Evolutionary conservation across 345 rosid genomes (phyloP).

Genomic region (Hypericum androsaemum): DNA sequence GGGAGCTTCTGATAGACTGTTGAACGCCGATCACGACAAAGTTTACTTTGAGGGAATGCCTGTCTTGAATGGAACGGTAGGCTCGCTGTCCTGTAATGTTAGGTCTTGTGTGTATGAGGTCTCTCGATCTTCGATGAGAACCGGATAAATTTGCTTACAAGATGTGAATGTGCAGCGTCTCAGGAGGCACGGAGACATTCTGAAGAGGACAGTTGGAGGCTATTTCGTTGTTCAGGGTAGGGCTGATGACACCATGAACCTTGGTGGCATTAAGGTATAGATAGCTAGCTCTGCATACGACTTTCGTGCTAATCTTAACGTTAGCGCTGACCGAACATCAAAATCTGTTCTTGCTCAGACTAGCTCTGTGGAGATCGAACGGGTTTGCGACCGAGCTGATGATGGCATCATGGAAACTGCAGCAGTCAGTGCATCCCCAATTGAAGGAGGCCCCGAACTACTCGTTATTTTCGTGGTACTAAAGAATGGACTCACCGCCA

Average conservation of each 20-base stretch:
- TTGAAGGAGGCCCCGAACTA: constrained; percentile 66
- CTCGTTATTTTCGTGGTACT: constrained; percentile 50
- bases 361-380: constrained; percentile 88
- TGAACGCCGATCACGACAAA: constrained; percentile 66
- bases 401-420: constrained; percentile 71
- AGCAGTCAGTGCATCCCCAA: constrained; percentile 51
- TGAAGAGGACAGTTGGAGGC: constrained; percentile 67
- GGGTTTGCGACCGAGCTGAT: constrained; percentile 61
- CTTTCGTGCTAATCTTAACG: too few species aligned
- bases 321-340: not conserved
- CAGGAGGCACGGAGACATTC: constrained; percentile 83
- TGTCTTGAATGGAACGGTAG: constrained; percentile 51
- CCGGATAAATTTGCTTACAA: too few species aligned
- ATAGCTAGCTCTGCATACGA: too few species aligned
- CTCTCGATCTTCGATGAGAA: not conserved
- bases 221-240: constrained; percentile 64
- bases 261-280: constrained; percentile 87
- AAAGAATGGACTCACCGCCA: constrained; percentile 37
- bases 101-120: not conserved
- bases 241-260: constrained; percentile 97
- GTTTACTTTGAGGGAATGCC: constrained; percentile 91
- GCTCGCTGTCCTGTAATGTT: constrained; percentile 6
- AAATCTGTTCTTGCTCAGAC: constrained; percentile 33
- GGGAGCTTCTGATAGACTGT: constrained; percentile 69
- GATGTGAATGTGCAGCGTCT: constrained; percentile 38